phyloP scores from a whole-genome alignment of 441 rosid genomes.

The Mallotus japonicus region DNA sequence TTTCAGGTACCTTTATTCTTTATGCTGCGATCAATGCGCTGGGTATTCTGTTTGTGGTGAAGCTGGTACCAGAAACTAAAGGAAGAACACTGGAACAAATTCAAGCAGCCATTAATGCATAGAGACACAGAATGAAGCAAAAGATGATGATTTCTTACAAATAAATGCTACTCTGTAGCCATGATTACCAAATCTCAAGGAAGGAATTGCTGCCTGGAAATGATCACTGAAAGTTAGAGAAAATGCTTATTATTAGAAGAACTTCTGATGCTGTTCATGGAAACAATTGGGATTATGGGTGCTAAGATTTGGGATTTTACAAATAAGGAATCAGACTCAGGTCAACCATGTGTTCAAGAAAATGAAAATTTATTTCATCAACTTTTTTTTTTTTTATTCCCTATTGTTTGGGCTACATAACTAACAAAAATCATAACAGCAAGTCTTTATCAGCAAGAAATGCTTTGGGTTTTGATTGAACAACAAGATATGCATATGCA shows the following conservation, averaged over 20 bases:
- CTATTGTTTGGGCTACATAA: too few species aligned
- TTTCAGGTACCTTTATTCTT: conserved; percentile 71
- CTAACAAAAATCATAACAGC: background rate
- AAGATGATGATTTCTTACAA: background rate
- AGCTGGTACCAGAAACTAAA: conserved; percentile 86
- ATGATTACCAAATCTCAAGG: too few species aligned
- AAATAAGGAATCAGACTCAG: background rate
- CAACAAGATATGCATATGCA: too few species aligned
- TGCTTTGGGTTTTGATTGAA: too few species aligned
- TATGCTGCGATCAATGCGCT: conserved; percentile 68
- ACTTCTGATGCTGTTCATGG: background rate
- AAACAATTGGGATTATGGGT: background rate
- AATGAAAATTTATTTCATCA: background rate
- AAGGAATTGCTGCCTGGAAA: background rate
- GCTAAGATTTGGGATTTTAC: background rate
- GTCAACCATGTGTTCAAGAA: background rate
- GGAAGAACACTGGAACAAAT: conserved; percentile 90
- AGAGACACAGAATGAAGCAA: conserved; percentile 22
- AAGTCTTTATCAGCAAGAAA: too few species aligned
- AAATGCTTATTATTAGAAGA: background rate
- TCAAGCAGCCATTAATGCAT: conserved; percentile 70
- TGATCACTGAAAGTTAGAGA: too few species aligned
- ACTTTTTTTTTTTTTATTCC: too few species aligned
- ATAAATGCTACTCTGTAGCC: conserved; percentile 10
- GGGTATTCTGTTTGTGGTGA: conserved; percentile 53